Evolutionary conservation across 441 rosid species (phyloP).

Genomic region (Biscutella laevigata): DNA sequence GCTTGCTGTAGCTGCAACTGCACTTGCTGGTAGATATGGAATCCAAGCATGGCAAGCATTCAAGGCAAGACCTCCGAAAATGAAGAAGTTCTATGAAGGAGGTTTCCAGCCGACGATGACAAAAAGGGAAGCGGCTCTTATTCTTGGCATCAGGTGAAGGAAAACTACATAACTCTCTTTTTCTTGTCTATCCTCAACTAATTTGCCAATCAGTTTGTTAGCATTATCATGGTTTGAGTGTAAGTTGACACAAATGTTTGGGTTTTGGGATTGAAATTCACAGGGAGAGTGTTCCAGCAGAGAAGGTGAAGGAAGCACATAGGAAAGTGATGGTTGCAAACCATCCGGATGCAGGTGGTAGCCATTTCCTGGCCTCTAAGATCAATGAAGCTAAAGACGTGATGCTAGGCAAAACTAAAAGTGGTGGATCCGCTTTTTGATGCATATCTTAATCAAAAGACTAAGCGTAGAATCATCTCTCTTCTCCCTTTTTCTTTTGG

Average conservation of each 20-base stretch:
- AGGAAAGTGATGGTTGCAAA: slow-evolving; percentile 60
- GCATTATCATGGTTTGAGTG: neutral
- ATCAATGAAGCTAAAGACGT: slow-evolving; percentile 63
- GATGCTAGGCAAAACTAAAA: slow-evolving; percentile 50
- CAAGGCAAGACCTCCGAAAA: slow-evolving; percentile 49
- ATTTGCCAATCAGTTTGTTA: neutral
- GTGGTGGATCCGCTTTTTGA: slow-evolving; percentile 45
- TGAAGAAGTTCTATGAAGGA: slow-evolving; percentile 52
- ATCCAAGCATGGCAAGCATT: slow-evolving; percentile 73
- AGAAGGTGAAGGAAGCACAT: slow-evolving; percentile 59
- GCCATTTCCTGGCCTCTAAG: slow-evolving; percentile 63
- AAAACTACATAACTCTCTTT: neutral
- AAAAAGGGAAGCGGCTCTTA: slow-evolving; percentile 59
- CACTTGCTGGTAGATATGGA: slow-evolving; percentile 62
- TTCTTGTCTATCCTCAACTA: neutral
- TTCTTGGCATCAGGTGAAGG: slow-evolving; percentile 53
- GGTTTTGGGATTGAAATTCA: slow-evolving; percentile 9
- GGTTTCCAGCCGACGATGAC: slow-evolving; percentile 68
- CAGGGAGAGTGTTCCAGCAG: slow-evolving; percentile 42
- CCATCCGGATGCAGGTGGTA: slow-evolving; percentile 73
- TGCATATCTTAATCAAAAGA: neutral
- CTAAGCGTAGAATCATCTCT: slow-evolving; percentile 6
- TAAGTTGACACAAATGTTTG: neutral
- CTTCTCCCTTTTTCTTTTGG: neutral
- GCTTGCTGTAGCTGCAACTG: slow-evolving; percentile 56